Evolutionary conservation across 2,329 filamentous ascomycete species (phyloP).

Genomic region (Metarhizium sp.): DNA sequence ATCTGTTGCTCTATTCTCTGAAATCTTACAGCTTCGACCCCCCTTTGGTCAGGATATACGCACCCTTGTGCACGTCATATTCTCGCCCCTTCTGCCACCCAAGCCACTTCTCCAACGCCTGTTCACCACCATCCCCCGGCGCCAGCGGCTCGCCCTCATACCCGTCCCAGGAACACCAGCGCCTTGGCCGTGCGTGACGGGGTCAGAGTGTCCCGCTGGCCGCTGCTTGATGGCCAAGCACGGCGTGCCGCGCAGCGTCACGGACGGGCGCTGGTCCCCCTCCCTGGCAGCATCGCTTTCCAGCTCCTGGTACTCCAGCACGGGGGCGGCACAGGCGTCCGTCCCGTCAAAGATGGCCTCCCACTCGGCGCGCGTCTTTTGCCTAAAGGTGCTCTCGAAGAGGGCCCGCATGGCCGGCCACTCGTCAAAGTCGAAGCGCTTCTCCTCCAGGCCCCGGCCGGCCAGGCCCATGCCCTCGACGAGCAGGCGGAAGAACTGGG

Average conservation of each 20-base stretch:
- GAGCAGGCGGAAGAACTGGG: conserved; percentile 68
- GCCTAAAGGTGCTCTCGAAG: conserved; percentile 56
- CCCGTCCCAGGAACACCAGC: conserved; percentile 55
- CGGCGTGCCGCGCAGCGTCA: conserved; percentile 62
- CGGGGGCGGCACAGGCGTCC: conserved; percentile 87
- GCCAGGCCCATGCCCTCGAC: conserved; percentile 56
- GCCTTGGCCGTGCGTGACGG: conserved; percentile 49
- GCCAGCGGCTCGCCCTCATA: conserved; percentile 52
- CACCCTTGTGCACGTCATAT: conserved; percentile 57
- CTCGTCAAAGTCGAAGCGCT: conserved; percentile 46
- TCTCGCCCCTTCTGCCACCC: conserved; percentile 67
- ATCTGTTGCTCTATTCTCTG: background rate
- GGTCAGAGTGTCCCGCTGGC: conserved; percentile 16
- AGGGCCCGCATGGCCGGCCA: conserved; percentile 59
- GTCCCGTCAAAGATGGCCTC: conserved; percentile 79
- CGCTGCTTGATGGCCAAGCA: conserved; percentile 49
- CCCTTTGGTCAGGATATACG: conserved; percentile 38
- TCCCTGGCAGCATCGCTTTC: conserved; percentile 40
- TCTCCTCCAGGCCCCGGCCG: conserved; percentile 38
- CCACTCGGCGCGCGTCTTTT: conserved; percentile 69
- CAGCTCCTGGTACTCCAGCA: conserved; percentile 67
- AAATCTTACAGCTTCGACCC: conserved; percentile 22
- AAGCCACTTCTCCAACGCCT: conserved; percentile 60
- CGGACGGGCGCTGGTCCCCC: conserved; percentile 61
- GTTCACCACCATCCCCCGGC: conserved; percentile 65